These are phyloP conservation scores for Echinosphaeria canescens DNA, from an alignment of 2,329 filamentous ascomycete species.

Conservation along the genomic window DNA sequence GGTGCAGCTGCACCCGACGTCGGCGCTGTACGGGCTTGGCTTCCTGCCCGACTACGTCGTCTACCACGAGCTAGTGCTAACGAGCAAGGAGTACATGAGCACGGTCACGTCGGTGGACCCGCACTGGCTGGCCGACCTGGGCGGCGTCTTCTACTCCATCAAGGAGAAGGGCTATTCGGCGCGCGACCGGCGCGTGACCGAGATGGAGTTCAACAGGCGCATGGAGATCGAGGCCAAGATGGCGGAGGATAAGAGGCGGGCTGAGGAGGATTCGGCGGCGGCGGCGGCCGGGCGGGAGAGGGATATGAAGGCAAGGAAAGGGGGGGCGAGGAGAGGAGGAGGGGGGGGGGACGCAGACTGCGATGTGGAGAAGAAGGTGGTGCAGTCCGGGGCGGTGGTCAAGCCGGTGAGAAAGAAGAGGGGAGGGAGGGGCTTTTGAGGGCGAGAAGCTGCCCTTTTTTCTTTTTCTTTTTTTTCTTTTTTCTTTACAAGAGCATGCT, in stretches of 20 bases:
- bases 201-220: constrained; percentile 78
- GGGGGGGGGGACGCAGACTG: too few relatives aligned
- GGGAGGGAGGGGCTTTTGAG: too few relatives aligned
- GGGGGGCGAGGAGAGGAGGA: too few relatives aligned
- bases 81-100: constrained; percentile 94
- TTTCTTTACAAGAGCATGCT: too few relatives aligned
- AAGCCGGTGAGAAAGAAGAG: constrained; percentile 35
- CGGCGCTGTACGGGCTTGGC: constrained; percentile 75
- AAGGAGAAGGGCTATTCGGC: constrained; percentile 95
- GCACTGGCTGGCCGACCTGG: constrained; percentile 90
- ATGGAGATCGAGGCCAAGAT: constrained; percentile 91
- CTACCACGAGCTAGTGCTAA: constrained; percentile 95
- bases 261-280: constrained; percentile 30
- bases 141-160: constrained; percentile 91
- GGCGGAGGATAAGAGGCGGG: constrained; percentile 58
- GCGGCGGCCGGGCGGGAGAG: constrained; percentile 20
- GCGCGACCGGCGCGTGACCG: constrained; percentile 66
- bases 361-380: constrained; percentile 27
- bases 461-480: too few relatives aligned
- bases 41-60: constrained; percentile 94
- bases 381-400: constrained; percentile 38
- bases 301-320: constrained; percentile 16
- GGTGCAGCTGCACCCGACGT: constrained; percentile 86
- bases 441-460: too few relatives aligned
- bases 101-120: constrained; percentile 93